Evolutionary conservation across 1,139 yeast genomes (phyloP).

Genomic region (Nakaseomyces nivariensis): DNA sequence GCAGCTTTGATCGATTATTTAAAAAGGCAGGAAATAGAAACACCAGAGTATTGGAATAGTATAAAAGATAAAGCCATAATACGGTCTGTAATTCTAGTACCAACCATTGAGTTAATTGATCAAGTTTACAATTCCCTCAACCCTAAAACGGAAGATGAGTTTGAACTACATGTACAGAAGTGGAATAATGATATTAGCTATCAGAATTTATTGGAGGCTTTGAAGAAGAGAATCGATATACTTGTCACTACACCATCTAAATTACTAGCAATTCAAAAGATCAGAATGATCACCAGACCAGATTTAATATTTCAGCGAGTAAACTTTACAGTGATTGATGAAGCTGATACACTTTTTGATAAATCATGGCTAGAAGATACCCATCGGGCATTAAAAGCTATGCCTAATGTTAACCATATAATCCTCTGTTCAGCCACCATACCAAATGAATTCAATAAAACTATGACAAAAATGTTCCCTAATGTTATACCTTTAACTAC

Average conservation of each 20-base stretch:
- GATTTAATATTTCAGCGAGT: slow-evolving; percentile 39
- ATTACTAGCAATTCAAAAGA: slow-evolving; percentile 37
- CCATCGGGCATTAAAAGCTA: slow-evolving; percentile 41
- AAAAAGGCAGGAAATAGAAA: slow-evolving; percentile 42
- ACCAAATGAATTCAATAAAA: slow-evolving; percentile 63
- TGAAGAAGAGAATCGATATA: slow-evolving; percentile 55
- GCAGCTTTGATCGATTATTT: slow-evolving; percentile 64
- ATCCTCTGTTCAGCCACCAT: slow-evolving; percentile 86
- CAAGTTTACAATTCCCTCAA: slow-evolving; percentile 57
- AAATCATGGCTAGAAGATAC: slow-evolving; percentile 70
- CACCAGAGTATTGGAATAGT: slow-evolving; percentile 30
- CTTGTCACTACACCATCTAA: slow-evolving; percentile 79
- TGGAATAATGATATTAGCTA: slow-evolving; percentile 50
- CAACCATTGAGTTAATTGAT: slow-evolving; percentile 79
- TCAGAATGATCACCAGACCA: slow-evolving; percentile 39
- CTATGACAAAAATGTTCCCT: slow-evolving; percentile 55
- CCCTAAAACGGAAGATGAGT: slow-evolving; percentile 31
- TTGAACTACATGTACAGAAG: slow-evolving; percentile 41
- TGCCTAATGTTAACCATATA: slow-evolving; percentile 50
- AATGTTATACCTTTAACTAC: slow-evolving; percentile 61
- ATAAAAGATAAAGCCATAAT: slow-evolving; percentile 37
- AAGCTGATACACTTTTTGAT: slow-evolving; percentile 90
- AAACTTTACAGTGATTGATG: slow-evolving; percentile 71
- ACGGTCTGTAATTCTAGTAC: slow-evolving; percentile 65
- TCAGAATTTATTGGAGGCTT: slow-evolving; percentile 39